A percentile compares a stretch with the other conserved stretches of the same genome.
Conservation (phyloP, 2,329 filamentous ascomycete species). For the Coniochaeta ligniaria region DNA sequence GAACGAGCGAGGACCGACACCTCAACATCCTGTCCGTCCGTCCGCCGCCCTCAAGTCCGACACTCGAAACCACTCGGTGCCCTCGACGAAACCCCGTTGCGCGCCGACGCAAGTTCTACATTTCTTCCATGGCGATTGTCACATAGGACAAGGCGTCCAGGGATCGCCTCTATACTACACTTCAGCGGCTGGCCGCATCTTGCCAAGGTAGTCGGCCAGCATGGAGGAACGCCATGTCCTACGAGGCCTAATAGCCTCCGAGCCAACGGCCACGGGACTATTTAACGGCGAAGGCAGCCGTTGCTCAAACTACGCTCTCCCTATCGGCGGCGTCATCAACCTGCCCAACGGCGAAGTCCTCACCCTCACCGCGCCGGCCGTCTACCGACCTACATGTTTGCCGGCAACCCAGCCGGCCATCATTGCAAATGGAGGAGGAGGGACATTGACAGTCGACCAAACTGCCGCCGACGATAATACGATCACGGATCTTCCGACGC, state of each 20-base stretch:
- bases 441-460: slow-evolving; percentile 23
- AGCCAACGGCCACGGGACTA: slow-evolving; percentile 9
- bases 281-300: slow-evolving; percentile 9
- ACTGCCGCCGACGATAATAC: slow-evolving; percentile 12
- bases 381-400: slow-evolving; percentile 53
- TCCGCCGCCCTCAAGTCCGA: background rate
- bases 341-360: slow-evolving; percentile 37
- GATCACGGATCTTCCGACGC: slow-evolving; percentile 29
- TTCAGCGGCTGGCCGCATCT: slow-evolving; percentile 17
- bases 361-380: slow-evolving; percentile 50
- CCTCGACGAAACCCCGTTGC: slow-evolving; percentile 2
- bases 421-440: slow-evolving; percentile 30
- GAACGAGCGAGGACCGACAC: background rate
- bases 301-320: slow-evolving; percentile 15
- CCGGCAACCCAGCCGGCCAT: slow-evolving; percentile 31
- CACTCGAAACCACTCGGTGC: background rate
- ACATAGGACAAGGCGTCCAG: slow-evolving; percentile 14
- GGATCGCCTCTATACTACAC: slow-evolving; percentile 8
- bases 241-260: slow-evolving; percentile 8
- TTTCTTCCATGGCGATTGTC: slow-evolving; percentile 18
- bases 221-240: slow-evolving; percentile 17
- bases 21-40: background rate
- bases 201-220: slow-evolving; percentile 7
- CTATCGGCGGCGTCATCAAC: slow-evolving; percentile 15
- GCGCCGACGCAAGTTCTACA: background rate